Evolutionary conservation across 345 rosid species (phyloP).

Genomic region (Rhizophora apiculata): DNA sequence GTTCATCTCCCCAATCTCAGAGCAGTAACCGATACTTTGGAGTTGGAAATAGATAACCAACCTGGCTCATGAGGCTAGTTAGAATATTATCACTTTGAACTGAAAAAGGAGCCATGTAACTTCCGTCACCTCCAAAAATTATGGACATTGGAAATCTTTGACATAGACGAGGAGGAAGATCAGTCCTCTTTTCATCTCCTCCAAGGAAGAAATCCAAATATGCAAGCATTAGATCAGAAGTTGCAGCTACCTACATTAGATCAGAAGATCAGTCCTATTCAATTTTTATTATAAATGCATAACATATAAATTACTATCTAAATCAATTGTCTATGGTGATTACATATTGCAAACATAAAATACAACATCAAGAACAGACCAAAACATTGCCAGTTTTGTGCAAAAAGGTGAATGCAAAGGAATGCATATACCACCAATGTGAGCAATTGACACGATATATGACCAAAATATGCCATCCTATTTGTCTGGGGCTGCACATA

Average conservation of each 20-base stretch:
- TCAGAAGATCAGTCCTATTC: not conserved
- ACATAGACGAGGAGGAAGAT: conserved; percentile 76
- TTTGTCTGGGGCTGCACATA: no score
- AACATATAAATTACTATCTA: no score
- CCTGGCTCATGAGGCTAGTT: conserved; percentile 93
- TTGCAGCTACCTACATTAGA: conserved; percentile 79
- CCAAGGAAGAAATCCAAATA: conserved; percentile 98
- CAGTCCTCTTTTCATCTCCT: conserved; percentile 92
- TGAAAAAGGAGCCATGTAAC: conserved; percentile 93
- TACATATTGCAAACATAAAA: no score
- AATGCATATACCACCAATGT: no score
- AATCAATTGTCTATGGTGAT: no score
- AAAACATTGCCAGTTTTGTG: no score
- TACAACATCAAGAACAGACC: no score
- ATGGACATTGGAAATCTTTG: conserved; percentile 81
- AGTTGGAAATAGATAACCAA: conserved; percentile 22
- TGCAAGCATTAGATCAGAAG: conserved; percentile 91
- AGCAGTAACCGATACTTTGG: not conserved
- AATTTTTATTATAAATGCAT: no score
- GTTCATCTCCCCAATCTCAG: not conserved
- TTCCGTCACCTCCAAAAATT: conserved; percentile 96
- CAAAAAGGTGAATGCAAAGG: no score
- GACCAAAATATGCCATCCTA: no score
- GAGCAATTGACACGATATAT: no score
- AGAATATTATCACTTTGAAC: conserved; percentile 91